Percentiles rank a stretch among this genome's conserved stretches.
phyloP scores from a whole-genome alignment of 2,329 filamentous ascomycete species.

The Phaeosphaeriaceae sp. region DNA sequence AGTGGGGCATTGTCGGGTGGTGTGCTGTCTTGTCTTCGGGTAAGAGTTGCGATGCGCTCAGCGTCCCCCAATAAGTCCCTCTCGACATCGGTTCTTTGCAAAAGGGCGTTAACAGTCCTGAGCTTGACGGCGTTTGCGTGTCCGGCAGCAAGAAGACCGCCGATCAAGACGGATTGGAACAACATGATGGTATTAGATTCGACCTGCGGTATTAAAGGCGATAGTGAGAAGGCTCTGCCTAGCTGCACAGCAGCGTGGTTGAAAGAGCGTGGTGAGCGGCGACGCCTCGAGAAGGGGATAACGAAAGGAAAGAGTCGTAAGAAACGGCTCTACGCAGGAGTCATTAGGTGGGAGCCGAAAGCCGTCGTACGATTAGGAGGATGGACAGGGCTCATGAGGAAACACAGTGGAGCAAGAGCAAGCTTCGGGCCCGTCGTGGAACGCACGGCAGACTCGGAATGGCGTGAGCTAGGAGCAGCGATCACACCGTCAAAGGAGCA shows the following conservation, averaged over 20 bases:
- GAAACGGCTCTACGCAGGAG: conserved; percentile 40
- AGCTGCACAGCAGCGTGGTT: conserved; percentile 48
- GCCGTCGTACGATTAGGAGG: conserved; percentile 33
- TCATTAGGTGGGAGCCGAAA: conserved; percentile 34
- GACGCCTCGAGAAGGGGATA: conserved; percentile 31
- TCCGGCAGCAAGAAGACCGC: conserved; percentile 43
- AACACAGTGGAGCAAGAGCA: conserved; percentile 18
- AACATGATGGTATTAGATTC: conserved; percentile 47
- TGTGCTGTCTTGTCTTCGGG: conserved; percentile 45
- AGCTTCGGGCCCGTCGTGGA: conserved; percentile 27
- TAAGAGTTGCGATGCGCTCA: conserved; percentile 44
- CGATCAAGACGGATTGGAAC: conserved; percentile 37
- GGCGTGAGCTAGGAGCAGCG: conserved; percentile 37
- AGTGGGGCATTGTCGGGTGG: conserved; percentile 35
- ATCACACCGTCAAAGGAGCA: conserved; percentile 40
- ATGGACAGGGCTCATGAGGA: conserved; percentile 19
- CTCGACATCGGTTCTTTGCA: conserved; percentile 42
- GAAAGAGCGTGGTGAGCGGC: conserved; percentile 39
- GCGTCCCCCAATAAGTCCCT: conserved; percentile 43
- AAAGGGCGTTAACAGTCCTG: conserved; percentile 30
- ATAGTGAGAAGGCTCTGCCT: conserved; percentile 27
- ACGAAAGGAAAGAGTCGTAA: conserved; percentile 32
- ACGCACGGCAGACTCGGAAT: conserved; percentile 29
- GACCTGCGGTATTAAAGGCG: conserved; percentile 45
- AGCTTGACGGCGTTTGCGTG: conserved; percentile 40